A percentile compares a stretch with the other conserved stretches of the same genome.
Conservation (phyloP, 2,329 filamentous ascomycete genomes). For the Trichoderma oligosporum region DNA sequence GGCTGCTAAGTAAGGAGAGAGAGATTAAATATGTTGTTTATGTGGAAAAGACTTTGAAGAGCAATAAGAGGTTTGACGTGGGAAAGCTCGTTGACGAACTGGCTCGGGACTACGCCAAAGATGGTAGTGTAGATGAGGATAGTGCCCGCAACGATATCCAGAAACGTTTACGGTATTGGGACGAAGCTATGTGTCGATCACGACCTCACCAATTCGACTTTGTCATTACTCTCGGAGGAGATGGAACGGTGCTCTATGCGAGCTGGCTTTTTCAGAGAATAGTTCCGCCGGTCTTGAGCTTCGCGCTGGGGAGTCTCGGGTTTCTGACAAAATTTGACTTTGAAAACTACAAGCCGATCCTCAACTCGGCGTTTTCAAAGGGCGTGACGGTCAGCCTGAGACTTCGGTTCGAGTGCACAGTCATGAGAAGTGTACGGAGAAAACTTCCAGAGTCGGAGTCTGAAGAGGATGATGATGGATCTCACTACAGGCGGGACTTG, state of each 20-base stretch:
- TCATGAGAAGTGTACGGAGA: slow-evolving; percentile 72
- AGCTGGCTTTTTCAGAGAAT: slow-evolving; percentile 96
- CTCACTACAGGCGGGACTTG: slow-evolving; percentile 56
- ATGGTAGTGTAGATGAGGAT: slow-evolving; percentile 33
- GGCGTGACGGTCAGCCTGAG: slow-evolving; percentile 86
- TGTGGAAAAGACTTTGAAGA: slow-evolving; percentile 71
- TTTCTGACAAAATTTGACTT: slow-evolving; percentile 98
- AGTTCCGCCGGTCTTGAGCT: slow-evolving; percentile 88
- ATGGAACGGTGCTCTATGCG: slow-evolving; percentile 94
- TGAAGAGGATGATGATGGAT: slow-evolving; percentile 39
- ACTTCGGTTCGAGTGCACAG: slow-evolving; percentile 84
- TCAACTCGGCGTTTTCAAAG: slow-evolving; percentile 69
- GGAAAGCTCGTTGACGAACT: slow-evolving; percentile 63
- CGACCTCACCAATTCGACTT: slow-evolving; percentile 90
- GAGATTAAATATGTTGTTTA: slow-evolving; percentile 71
- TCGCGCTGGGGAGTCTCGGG: slow-evolving; percentile 84
- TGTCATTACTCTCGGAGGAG: slow-evolving; percentile 84
- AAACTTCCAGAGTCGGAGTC: slow-evolving; percentile 28
- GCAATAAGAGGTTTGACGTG: slow-evolving; percentile 70
- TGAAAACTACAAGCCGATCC: slow-evolving; percentile 63
- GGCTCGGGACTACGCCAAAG: slow-evolving; percentile 40
- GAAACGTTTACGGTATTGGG: slow-evolving; percentile 75
- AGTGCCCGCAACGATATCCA: slow-evolving; percentile 36
- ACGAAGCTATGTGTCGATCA: slow-evolving; percentile 68
- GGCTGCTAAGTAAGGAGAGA: slow-evolving; percentile 72